Evolutionary conservation across 2,329 filamentous ascomycete genomes (phyloP), one percentile per base, ranked within the genome.

Genomic region (Trichoderma sp.): DNA sequence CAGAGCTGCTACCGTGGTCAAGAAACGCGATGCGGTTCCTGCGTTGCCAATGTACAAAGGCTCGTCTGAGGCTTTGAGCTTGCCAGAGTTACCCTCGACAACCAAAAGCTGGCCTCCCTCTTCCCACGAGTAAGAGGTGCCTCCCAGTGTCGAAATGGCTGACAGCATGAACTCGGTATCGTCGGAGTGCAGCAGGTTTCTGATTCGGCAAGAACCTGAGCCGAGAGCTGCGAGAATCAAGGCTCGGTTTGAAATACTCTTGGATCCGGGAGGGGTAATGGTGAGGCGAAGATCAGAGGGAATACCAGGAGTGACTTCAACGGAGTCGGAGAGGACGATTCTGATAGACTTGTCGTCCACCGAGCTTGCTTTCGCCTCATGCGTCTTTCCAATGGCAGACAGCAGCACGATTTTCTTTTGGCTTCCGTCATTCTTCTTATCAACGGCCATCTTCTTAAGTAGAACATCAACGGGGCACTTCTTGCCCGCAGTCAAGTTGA

Each of bases 161-260:
- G 94, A 94, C 58, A 99, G 86, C 96, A 99, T 99, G 81, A 93
- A 96, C 80, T 98, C 94, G 0, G 95, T 97, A 79, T 99, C 96
- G 77, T 98, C 96, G 0, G 96, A 98, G 82, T 98, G 95, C 12
- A 99, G 87, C 36, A 99, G 85, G 77, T 99, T 98, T 81, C 90
- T 95, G 80, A 99, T 92, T 51, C 92, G 91, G 79, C 95, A 98
- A 30, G 91, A 90, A 21, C 96, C 96, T 70, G 89, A 89, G 39
- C 95, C 94, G 36, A 99, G 90, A 14, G 96, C 96, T 58, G 96
- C 96, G 66, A 99, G 87, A n/a, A 99, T 90, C 51, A 99, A 88
- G 39, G 97, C 95, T 58, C 96, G 90, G 82, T 99, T 99, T 0
- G 96, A 99, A 72, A 99, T 94, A 81, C 95, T 98, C 85, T 99